A percentile compares a stretch with the other conserved stretches of the same genome.
These are phyloP conservation scores for Eremothecium gossypii DNA, from an alignment of 1,139 yeast genomes.

Conservation along the genomic window DNA sequence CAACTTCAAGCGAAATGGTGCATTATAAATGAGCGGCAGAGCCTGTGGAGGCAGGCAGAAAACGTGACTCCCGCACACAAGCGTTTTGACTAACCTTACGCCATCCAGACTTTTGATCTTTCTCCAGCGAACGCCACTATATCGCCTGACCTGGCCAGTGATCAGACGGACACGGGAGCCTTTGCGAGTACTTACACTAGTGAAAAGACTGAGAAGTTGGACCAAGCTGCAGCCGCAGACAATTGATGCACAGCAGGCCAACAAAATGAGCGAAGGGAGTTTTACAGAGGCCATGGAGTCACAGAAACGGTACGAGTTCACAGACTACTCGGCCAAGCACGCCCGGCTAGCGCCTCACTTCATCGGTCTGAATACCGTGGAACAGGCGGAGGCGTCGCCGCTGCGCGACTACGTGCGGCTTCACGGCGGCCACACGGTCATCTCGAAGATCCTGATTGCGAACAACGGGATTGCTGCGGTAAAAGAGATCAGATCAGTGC, in stretches of 20 bases:
- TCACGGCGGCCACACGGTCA: conserved; percentile 93
- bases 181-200: too few relatives aligned
- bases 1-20: too few relatives aligned
- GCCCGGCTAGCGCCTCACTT: conserved; percentile 56
- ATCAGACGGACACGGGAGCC: neutral
- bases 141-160: conserved; percentile 2
- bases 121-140: neutral
- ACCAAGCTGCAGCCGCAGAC: neutral
- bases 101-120: conserved; percentile 3
- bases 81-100: neutral
- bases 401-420: conserved; percentile 77
- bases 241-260: neutral
- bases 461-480: conserved; percentile 99
- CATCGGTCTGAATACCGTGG: conserved; percentile 68
- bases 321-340: conserved; percentile 32
- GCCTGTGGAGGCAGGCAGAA: too few relatives aligned
- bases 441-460: conserved; percentile 80
- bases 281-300: conserved; percentile 30
- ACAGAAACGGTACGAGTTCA: conserved; percentile 23
- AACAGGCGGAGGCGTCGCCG: conserved; percentile 57
- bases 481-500: conserved; percentile 89
- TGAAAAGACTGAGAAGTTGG: too few relatives aligned
- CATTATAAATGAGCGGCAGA: too few relatives aligned
- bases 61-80: too few relatives aligned
- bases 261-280: conserved; percentile 33